Conservation (phyloP, 371 early-diverging fungal genomes). For the Phascolomyces articulosus region DNA sequence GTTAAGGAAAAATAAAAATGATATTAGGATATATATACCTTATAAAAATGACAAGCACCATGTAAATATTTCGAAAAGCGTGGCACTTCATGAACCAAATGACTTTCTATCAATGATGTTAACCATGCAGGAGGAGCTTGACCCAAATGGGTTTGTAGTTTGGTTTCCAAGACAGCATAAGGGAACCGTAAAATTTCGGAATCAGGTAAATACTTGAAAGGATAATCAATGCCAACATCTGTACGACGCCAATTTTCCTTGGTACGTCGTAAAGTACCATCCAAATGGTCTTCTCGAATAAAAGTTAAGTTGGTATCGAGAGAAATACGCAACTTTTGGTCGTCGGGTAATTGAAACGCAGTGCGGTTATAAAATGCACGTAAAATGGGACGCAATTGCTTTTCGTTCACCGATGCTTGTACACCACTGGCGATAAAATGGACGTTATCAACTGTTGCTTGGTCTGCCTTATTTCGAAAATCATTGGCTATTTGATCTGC, state of each 20-base stretch:
- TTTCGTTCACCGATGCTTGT: constrained; percentile 69
- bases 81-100: constrained; percentile 96
- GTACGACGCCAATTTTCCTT: constrained; percentile 91
- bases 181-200: constrained; percentile 46
- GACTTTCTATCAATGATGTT: constrained; percentile 81
- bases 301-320: constrained; percentile 96
- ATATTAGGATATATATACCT: background rate
- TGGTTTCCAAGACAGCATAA: constrained; percentile 49
- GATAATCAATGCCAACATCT: constrained; percentile 88
- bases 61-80: constrained; percentile 99
- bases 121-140: constrained; percentile 96
- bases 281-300: constrained; percentile 82
- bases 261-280: constrained; percentile 54
- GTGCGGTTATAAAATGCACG: constrained; percentile 96
- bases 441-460: constrained; percentile 70
- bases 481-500: constrained; percentile 85
- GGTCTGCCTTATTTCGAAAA: constrained; percentile 69
- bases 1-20: background rate
- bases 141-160: constrained; percentile 88
- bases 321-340: constrained; percentile 91
- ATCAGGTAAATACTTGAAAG: constrained; percentile 88
- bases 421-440: constrained; percentile 74
- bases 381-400: constrained; percentile 76
- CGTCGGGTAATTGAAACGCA: constrained; percentile 96
- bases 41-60: constrained; percentile 70